Base-by-base conservation (phyloP, 805 yeast species). In the Suhomyces tanzawaensis region DNA sequence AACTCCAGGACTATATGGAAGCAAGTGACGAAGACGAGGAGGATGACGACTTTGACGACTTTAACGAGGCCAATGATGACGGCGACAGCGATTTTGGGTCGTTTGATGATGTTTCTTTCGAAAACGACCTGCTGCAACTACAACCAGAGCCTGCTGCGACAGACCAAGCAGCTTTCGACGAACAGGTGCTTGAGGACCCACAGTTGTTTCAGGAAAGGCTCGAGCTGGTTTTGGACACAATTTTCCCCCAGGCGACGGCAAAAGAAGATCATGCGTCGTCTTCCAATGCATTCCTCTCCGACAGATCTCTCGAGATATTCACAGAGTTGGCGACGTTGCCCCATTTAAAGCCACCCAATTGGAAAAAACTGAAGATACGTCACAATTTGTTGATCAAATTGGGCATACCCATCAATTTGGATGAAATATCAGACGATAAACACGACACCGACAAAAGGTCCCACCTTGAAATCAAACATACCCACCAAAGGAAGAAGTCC, bases 381-480 rank as follows among this genome's bases (percentile, higher is more conserved):
- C 75, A 83, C 48, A 78, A 76, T 47, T 58, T 87, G 22, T 65
- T 84, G 22, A 65, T 81, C 14, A 74, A 79, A 19, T 62, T 87
- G 30, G 89, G 90, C 1, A 73, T 87, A 2, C 95, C 95, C 0
- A 74, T 85, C 28, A 82, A 82, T 49, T 62, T 82, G 12, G 88
- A 82, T 55, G 85, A 81, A 42, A 32, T 68, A 15, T 46, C 44
- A 3, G 38, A 42, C 24, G 19, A 21, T n/a, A 34, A 8, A 30
- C 36, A 8, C 30, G 17, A 17, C 12, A 12, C n/a, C 11, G 6
- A 22, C 14, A 22, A 25, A 7, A 18, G 11, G n/a, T 15, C n/a
- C 9, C n/a, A 23, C n/a, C 21, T 25, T 11, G 39, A 34, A 16
- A 15, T 6, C 3, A 4, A 14, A 13, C 16, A 18, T 19, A 12